These are phyloP conservation scores for Gonium pectorale DNA, from an alignment of 139 green algal species.

Conservation along the genomic window DNA sequence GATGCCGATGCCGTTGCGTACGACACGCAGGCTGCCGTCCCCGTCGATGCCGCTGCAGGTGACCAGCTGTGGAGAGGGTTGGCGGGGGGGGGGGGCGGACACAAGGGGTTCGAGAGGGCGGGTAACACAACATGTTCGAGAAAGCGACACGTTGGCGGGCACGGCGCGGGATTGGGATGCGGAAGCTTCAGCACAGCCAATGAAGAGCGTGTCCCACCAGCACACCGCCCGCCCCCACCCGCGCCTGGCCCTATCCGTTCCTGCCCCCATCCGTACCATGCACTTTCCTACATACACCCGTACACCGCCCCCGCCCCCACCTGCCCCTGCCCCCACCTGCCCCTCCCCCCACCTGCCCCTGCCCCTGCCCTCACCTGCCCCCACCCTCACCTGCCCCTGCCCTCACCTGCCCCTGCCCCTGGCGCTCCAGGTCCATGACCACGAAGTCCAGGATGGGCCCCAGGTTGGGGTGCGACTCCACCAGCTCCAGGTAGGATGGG, in stretches of 20 bases:
- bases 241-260: too few species aligned
- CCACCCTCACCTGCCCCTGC: background rate
- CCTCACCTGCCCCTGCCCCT: slow-evolving; percentile 92
- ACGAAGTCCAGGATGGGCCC: slow-evolving; percentile 96
- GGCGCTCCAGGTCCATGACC: slow-evolving; percentile 94
- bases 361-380: slow-evolving; percentile 71
- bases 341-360: background rate
- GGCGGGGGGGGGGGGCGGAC: background rate
- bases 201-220: too few species aligned
- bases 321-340: background rate
- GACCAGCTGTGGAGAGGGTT: slow-evolving; percentile 78
- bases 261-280: too few species aligned
- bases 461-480: slow-evolving; percentile 93
- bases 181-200: too few species aligned
- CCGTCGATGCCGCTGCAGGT: slow-evolving; percentile 84
- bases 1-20: slow-evolving; percentile 98
- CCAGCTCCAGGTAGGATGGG: slow-evolving; percentile 73
- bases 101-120: background rate
- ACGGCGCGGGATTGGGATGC: too few species aligned
- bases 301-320: too few species aligned
- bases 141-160: too few species aligned
- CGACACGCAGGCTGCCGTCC: slow-evolving; percentile 90
- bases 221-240: too few species aligned
- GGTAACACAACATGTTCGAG: too few species aligned
- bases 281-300: too few species aligned